phyloP scores from a whole-genome alignment of 208 protist species.

The Porcisia deanei region DNA sequence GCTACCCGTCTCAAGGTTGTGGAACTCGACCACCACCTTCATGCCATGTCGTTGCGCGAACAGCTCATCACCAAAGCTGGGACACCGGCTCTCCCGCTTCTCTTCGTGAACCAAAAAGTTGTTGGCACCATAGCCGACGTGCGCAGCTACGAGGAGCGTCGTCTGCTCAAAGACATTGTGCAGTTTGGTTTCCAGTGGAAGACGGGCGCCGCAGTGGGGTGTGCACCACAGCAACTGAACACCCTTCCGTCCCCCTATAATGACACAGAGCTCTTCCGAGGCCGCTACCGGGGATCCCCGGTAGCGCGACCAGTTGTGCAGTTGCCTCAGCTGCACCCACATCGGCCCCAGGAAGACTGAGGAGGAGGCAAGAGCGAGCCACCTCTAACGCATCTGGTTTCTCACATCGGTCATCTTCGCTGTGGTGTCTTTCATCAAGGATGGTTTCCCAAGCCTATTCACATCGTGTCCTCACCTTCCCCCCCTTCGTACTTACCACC shows the following conservation, averaged over 20 bases:
- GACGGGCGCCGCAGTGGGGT: constrained; percentile 34
- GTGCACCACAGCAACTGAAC: constrained; percentile 48
- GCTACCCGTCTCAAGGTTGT: constrained; percentile 85
- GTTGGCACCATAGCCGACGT: constrained; percentile 80
- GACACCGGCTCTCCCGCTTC: constrained; percentile 63
- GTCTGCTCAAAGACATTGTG: constrained; percentile 83
- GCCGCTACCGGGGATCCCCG: constrained; percentile 74
- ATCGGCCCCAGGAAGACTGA: constrained; percentile 32
- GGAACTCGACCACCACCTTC: constrained; percentile 84
- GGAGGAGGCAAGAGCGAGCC: neutral
- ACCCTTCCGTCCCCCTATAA: constrained; percentile 68
- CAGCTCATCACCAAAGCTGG: constrained; percentile 44
- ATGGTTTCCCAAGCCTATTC: neutral
- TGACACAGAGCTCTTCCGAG: constrained; percentile 83
- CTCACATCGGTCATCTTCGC: neutral
- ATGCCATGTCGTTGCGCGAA: constrained; percentile 55
- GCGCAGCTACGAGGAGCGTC: constrained; percentile 56
- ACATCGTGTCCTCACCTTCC: neutral
- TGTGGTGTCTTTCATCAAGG: neutral
- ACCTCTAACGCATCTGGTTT: neutral
- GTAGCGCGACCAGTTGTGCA: constrained; percentile 70
- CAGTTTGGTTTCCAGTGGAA: constrained; percentile 93
- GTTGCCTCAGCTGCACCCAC: constrained; percentile 72
- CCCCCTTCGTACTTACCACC: too few species aligned
- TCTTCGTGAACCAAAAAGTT: constrained; percentile 86